Conservation (phyloP, 768 basidiomycete genomes). For the Termitomyces sp. region DNA sequence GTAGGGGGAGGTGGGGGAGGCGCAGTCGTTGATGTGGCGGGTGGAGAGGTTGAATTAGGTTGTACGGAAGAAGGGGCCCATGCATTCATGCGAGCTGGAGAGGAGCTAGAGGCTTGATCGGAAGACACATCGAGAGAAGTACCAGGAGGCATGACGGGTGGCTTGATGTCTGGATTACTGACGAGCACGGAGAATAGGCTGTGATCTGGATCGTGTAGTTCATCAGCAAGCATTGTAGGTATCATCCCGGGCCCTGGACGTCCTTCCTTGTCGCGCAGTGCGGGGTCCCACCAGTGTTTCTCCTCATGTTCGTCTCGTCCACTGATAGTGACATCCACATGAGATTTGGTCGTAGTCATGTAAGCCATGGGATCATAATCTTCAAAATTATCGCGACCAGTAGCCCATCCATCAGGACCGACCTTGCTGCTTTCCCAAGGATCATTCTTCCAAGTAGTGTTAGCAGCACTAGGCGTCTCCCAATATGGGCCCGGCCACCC, state of each 20-base stretch:
- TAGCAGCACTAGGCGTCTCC: not conserved
- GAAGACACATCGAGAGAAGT: not conserved
- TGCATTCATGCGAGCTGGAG: slow-evolving; percentile 1
- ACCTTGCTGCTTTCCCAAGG: not conserved
- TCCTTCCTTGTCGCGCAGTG: slow-evolving; percentile 32
- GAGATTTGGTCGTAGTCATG: slow-evolving; percentile 18
- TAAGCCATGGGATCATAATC: slow-evolving; percentile 15
- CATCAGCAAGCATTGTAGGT: slow-evolving; percentile 60
- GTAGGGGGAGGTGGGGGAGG: slow-evolving; percentile 38
- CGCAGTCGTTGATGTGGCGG: slow-evolving; percentile 16
- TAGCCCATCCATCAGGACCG: slow-evolving; percentile 13
- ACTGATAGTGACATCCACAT: slow-evolving; percentile 41
- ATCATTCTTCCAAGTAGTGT: not conserved
- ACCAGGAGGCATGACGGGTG: not conserved
- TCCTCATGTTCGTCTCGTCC: slow-evolving; percentile 61
- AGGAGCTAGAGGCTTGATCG: not conserved
- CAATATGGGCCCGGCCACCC: slow-evolving; percentile 7
- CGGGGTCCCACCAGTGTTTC: slow-evolving; percentile 62
- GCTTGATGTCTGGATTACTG: slow-evolving; percentile 19
- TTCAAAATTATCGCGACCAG: slow-evolving; percentile 1
- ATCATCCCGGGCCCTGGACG: slow-evolving; percentile 72
- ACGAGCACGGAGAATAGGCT: slow-evolving; percentile 59
- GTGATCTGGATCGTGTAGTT: slow-evolving; percentile 69
- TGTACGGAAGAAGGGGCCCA: slow-evolving; percentile 2
- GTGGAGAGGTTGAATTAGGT: not conserved